Conservation (phyloP, 768 basidiomycete species). For the Tephrocybe sp. region DNA sequence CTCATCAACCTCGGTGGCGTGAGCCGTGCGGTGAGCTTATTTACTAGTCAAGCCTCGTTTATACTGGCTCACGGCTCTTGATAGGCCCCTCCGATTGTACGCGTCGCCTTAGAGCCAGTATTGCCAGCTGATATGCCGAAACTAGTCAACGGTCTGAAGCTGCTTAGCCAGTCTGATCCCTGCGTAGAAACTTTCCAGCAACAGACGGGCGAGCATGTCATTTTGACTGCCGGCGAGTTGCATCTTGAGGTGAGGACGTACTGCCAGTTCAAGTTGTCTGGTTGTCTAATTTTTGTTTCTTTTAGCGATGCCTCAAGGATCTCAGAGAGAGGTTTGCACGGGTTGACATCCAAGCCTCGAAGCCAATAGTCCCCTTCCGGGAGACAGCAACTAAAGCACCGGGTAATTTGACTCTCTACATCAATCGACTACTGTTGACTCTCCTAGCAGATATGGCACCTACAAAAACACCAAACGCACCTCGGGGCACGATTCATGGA, state of each 20-base stretch:
- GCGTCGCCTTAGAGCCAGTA: conserved; percentile 89
- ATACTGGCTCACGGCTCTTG: background rate
- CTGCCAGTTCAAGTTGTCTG: too few relatives aligned
- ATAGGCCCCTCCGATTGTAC: conserved; percentile 87
- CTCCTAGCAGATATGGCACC: conserved; percentile 78
- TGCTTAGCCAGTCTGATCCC: conserved; percentile 93
- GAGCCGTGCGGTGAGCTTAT: conserved; percentile 52
- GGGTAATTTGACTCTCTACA: conserved; percentile 42
- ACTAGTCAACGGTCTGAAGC: conserved; percentile 80
- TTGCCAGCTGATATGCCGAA: conserved; percentile 86
- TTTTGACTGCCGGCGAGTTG: conserved; percentile 92
- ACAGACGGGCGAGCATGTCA: conserved; percentile 96
- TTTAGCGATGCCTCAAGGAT: conserved; percentile 92
- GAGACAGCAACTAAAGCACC: conserved; percentile 85
- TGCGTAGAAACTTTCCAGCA: conserved; percentile 98
- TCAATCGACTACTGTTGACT: background rate
- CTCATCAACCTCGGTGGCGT: conserved; percentile 83
- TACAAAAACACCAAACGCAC: conserved; percentile 67
- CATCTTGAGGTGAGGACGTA: conserved; percentile 92
- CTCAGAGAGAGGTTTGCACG: conserved; percentile 93
- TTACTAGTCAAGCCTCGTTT: background rate
- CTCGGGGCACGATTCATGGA: conserved; percentile 78
- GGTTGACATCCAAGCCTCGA: conserved; percentile 89
- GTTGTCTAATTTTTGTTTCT: background rate
- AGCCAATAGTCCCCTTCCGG: conserved; percentile 96